These are phyloP conservation scores for Sabuloglossum arenarium DNA, from an alignment of 495 filamentous ascomycete species.

Conservation along the genomic window DNA sequence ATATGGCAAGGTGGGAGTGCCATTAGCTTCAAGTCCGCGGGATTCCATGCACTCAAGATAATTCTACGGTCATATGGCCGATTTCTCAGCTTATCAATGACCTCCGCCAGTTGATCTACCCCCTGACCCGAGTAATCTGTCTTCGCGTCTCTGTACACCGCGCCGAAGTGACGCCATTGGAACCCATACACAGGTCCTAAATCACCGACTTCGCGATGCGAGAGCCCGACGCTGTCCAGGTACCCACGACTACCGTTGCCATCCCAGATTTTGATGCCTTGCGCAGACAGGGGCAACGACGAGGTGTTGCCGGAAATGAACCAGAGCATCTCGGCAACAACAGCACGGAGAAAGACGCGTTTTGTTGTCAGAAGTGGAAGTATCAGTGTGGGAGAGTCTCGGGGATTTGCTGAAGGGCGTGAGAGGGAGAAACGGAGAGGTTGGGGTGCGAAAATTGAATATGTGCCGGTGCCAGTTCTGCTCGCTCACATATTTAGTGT, in stretches of 20 bases:
- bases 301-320: conserved; percentile 76
- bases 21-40: conserved; percentile 68
- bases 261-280: conserved; percentile 94
- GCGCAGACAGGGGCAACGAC: conserved; percentile 44
- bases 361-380: conserved; percentile 92
- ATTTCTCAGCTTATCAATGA: conserved; percentile 59
- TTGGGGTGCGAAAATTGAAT: conserved; percentile 67
- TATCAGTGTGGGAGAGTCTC: conserved; percentile 26
- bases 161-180: conserved; percentile 97
- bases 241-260: conserved; percentile 80
- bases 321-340: conserved; percentile 90
- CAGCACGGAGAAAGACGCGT: conserved; percentile 80
- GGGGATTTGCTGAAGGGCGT: conserved; percentile 21
- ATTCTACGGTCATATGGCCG: conserved; percentile 78
- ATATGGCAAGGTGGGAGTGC: conserved; percentile 94
- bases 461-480: conserved; percentile 84
- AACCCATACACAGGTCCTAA: conserved; percentile 95
- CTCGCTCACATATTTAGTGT: not conserved
- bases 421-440: conserved; percentile 75
- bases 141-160: conserved; percentile 56
- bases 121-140: conserved; percentile 77
- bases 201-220: conserved; percentile 64
- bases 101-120: conserved; percentile 75
- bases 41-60: conserved; percentile 87
- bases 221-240: conserved; percentile 65